Base-by-base conservation (phyloP, 2,329 filamentous ascomycete species). In the Sporothrix protearum region DNA sequence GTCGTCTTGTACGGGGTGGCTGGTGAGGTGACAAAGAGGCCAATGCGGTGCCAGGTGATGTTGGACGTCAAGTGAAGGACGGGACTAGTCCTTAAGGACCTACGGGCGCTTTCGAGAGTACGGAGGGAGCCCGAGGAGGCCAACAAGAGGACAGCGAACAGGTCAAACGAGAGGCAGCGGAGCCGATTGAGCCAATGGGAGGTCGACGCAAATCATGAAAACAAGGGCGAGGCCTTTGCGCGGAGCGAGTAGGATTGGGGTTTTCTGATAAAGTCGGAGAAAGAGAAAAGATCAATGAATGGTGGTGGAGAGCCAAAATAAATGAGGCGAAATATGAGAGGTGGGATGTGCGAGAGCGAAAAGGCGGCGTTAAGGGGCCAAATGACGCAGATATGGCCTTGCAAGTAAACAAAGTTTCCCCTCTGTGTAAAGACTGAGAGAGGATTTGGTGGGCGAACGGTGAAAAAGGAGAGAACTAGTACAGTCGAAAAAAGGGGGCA, bases 331-430 rank as follows among this genome's bases (percentile, higher is more conserved):
- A 33, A 19, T 36, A 16, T 16, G n/a, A 42, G 68, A 53, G 19
- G 33, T 30, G 36, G 33, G n/a, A 28, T 4, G 59, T 63, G 30
- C 47, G 30, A 9, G n/a, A 33, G 36, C 22, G 45, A 51, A 55
- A 39, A 19, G 66, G 55, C 45, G 55, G 45, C 39, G 47, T 61
- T 53, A 53, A 19, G 28, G 33, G 30, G 22, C n/a, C 39, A 39
- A 33, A 47, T 47, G 51, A 63, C 49, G 42, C 47, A 59, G 30
- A 53, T 1, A 45, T 14, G n/a, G 47, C 49, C 9, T 67, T 71
- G 64, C 42, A 55, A 73, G 69, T 66, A 69, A 71, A 71, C 69
- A 73, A 69, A 63, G 16, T 25, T 30, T 25, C 19, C 36, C 12
- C 47, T 36, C 28, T 36, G 30, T 47, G 59, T 63, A 22, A 30